Evolutionary conservation across 75 land plant species (phyloP).

Genomic region (Larix kaempferi): DNA sequence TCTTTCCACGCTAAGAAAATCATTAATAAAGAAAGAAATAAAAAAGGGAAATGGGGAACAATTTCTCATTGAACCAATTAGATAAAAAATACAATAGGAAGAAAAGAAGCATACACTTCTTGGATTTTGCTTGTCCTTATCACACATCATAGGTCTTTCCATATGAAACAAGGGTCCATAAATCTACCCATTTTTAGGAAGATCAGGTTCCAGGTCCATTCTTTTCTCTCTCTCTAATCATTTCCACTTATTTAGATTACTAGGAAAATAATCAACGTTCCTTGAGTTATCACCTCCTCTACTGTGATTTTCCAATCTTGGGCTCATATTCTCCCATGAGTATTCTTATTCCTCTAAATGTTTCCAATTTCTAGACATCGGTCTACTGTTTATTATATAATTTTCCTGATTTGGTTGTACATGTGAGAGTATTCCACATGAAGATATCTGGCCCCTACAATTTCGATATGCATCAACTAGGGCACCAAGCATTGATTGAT

Average conservation of each 20-base stretch:
- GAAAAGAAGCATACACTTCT: too few relatives aligned
- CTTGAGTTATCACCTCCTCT: conserved; percentile 20
- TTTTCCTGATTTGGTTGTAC: conserved; percentile 15
- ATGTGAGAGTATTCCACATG: conserved; percentile 24
- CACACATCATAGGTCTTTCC: too few relatives aligned
- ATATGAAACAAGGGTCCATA: conserved; percentile 19
- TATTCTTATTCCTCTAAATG: conserved; percentile 87
- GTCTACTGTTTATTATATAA: conserved; percentile 19
- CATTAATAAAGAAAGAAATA: too few relatives aligned
- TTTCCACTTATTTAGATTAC: conserved; percentile 10
- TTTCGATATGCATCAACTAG: conserved; percentile 72
- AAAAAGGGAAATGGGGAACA: too few relatives aligned
- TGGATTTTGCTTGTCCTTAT: too few relatives aligned
- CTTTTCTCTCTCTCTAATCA: conserved; percentile 12
- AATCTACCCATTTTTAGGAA: conserved; percentile 22
- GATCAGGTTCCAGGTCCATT: conserved; percentile 13
- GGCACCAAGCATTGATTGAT: conserved; percentile 25
- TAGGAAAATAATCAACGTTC: conserved; percentile 18
- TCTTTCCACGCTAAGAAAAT: too few relatives aligned
- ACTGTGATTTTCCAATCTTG: conserved; percentile 43
- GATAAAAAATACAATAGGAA: too few relatives aligned
- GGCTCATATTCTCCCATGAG: conserved; percentile 88
- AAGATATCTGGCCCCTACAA: conserved; percentile 25
- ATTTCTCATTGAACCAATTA: too few relatives aligned
- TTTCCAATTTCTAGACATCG: conserved; percentile 47